phyloP scores from a whole-genome alignment of 208 protist genomes.

The Trypanosoma theileri region DNA sequence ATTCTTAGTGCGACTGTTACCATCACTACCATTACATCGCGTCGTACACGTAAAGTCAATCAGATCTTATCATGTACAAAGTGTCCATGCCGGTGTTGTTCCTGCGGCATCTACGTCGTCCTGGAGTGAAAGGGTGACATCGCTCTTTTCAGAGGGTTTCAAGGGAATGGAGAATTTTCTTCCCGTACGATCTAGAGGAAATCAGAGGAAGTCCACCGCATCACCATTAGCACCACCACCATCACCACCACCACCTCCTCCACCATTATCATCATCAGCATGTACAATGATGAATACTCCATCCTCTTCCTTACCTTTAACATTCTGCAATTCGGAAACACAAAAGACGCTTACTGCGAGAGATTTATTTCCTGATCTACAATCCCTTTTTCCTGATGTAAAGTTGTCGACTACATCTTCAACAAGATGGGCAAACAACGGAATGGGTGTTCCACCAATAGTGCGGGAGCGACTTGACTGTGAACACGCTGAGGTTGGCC shows the following conservation, averaged over 20 bases:
- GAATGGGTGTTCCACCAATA: not conserved
- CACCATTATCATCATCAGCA: too few relatives aligned
- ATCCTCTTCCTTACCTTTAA: not conserved
- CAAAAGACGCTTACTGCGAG: not conserved
- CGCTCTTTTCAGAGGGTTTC: conserved; percentile 2
- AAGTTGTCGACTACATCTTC: not conserved
- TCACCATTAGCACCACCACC: not conserved
- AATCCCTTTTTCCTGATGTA: conserved; percentile 2
- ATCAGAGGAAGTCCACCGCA: not conserved
- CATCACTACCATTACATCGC: too few relatives aligned
- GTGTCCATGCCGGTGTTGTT: too few relatives aligned
- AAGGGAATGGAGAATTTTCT: conserved; percentile 2
- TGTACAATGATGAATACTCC: not conserved
- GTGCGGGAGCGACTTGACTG: not conserved
- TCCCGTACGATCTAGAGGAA: not conserved
- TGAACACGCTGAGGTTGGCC: not conserved
- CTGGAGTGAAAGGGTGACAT: not conserved
- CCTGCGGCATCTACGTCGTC: too few relatives aligned
- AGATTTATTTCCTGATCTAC: conserved; percentile 7
- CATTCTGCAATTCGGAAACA: not conserved
- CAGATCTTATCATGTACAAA: too few relatives aligned
- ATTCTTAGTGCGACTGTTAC: too few relatives aligned
- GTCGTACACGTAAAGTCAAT: too few relatives aligned
- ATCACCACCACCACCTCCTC: not conserved
- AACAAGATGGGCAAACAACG: not conserved